phyloP scores from a whole-genome alignment of 768 basidiomycete species.

The Mycena polygramma region DNA sequence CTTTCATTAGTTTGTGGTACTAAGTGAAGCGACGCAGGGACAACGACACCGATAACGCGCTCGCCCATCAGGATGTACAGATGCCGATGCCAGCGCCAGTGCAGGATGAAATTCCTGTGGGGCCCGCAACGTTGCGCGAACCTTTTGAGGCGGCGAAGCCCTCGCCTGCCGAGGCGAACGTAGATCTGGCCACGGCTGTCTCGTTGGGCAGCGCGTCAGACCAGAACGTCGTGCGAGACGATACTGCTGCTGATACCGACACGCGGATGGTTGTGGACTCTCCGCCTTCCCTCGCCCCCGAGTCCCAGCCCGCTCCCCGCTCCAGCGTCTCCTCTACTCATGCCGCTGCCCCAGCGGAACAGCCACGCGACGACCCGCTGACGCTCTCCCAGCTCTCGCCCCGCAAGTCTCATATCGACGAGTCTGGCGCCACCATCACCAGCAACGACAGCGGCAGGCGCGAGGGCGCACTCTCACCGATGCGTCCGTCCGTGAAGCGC shows the following conservation, averaged over 20 bases:
- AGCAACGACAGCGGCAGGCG: not conserved
- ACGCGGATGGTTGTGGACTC: no score
- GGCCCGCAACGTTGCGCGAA: no score
- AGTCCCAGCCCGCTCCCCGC: not conserved
- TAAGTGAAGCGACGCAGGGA: not conserved
- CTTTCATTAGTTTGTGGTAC: no score
- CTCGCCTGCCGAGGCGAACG: no score
- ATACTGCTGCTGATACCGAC: no score
- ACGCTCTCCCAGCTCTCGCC: conserved; percentile 69
- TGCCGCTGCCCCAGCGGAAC: no score
- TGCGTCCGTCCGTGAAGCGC: conserved; percentile 25
- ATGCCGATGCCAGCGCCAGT: not conserved
- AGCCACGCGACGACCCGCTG: conserved; percentile 42
- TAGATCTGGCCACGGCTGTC: no score
- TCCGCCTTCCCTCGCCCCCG: not conserved
- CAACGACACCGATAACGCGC: not conserved
- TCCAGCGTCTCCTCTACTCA: not conserved
- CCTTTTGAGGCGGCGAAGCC: no score
- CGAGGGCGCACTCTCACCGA: conserved; percentile 37
- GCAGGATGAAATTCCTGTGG: no score
- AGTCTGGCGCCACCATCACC: not conserved
- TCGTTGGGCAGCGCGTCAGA: no score
- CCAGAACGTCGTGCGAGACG: no score
- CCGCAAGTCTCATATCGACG: conserved; percentile 32
- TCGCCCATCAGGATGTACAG: not conserved